phyloP scores from a whole-genome alignment of 2,329 filamentous ascomycete genomes.

The Botryotinia narcissicola region DNA sequence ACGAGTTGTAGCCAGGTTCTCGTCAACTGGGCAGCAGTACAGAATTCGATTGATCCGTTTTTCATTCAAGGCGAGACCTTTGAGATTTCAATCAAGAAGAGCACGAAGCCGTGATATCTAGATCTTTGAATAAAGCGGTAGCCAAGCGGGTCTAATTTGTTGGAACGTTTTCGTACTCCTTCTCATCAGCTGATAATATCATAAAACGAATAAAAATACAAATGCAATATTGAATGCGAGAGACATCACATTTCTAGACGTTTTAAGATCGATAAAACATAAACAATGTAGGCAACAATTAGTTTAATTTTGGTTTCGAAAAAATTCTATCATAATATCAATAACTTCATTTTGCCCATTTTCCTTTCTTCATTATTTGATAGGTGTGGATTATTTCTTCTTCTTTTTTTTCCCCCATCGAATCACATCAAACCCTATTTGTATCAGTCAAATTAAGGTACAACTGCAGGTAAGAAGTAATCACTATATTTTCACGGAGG shows the following conservation, averaged over 20 bases:
- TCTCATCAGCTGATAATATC: constrained; percentile 14
- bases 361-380: not conserved
- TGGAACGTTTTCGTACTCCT: constrained; percentile 9
- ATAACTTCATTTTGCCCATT: not conserved
- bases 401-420: not conserved
- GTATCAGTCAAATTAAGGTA: constrained; percentile 5
- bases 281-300: not conserved
- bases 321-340: not conserved
- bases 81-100: not conserved
- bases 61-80: constrained; percentile 8
- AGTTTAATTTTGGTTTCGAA: not conserved
- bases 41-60: constrained; percentile 20
- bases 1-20: constrained; percentile 19
- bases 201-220: not conserved
- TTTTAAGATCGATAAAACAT: not conserved
- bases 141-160: constrained; percentile 13
- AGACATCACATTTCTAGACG: not conserved
- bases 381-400: not conserved
- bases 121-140: constrained; percentile 20
- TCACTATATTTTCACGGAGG: not conserved
- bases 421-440: not conserved
- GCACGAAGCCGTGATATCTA: constrained; percentile 13
- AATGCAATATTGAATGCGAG: not conserved
- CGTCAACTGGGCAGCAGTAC: constrained; percentile 21
- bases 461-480: constrained; percentile 6